Percentiles rank a stretch among this genome's conserved stretches.
Evolutionary conservation across 768 basidiomycete species (phyloP).

Genomic region (Termitomyces sp.): DNA sequence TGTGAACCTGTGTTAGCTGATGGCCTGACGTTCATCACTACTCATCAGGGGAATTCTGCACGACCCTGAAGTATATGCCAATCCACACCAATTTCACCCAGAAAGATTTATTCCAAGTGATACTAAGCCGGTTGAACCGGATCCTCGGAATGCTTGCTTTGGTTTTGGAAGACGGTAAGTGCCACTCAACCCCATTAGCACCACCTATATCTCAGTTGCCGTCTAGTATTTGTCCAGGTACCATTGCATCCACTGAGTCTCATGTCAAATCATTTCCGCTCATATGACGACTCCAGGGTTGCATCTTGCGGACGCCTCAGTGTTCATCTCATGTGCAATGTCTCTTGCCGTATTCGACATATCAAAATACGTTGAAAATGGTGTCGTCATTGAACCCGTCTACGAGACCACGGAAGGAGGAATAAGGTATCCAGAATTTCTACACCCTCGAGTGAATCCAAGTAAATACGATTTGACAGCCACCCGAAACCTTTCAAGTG

Average conservation of each 20-base stretch:
- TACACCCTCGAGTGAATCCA: background rate
- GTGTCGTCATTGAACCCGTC: conserved; percentile 41
- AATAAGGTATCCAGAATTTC: conserved; percentile 39
- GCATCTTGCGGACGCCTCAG: conserved; percentile 47
- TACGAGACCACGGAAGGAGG: conserved; percentile 55
- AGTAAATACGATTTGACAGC: background rate
- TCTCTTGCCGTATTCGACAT: conserved; percentile 48
- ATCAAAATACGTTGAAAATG: conserved; percentile 37
- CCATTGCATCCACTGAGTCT: background rate
- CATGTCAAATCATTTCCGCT: background rate
- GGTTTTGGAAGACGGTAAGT: conserved; percentile 61
- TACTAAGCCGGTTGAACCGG: conserved; percentile 36
- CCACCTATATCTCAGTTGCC: background rate
- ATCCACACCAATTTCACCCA: conserved; percentile 52
- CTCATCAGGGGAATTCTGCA: conserved; percentile 41
- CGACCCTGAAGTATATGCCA: conserved; percentile 44
- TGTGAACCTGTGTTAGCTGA: background rate
- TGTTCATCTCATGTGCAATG: conserved; percentile 48
- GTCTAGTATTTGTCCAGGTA: conserved; percentile 44
- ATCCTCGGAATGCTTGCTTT: conserved; percentile 58
- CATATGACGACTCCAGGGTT: conserved; percentile 26
- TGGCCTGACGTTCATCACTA: background rate
- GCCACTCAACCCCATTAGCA: background rate
- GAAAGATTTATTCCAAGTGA: conserved; percentile 51
- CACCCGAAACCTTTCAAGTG: background rate